Evolutionary conservation across 495 filamentous ascomycete species (phyloP), one percentile per base, ranked within the genome.

Genomic region (Aspergillus saccharolyticus): DNA sequence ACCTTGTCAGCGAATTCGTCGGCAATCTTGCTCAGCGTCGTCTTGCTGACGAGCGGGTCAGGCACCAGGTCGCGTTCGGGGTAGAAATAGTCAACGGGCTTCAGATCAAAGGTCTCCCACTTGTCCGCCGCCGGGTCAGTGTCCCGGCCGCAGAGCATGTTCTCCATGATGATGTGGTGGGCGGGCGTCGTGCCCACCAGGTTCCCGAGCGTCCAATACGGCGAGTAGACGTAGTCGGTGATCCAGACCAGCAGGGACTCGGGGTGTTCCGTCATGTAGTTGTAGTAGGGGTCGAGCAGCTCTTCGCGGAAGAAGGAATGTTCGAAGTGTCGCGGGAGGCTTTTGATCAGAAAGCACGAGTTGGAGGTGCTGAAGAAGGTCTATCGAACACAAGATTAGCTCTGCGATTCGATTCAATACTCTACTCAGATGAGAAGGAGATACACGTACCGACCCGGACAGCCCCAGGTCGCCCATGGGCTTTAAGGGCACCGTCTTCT

Each of bases 141-240:
- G 1, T 69, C 70, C 52, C 78, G 68, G 4, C 83, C 85, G 63
- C 81, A 81, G 44, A 88, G 70, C 51, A 85, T 74, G 65, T 89
- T 88, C 47, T 89, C 86, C 86, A 89, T 89, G 60, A 89, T 75
- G 59, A 89, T 83, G 65, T 89, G 85, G 60, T 87, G 83, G 0
- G 80, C 79, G 0, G 86, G 85, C 0, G 82, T 78, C 4, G 75
- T 69, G 1, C 81, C 73, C 5, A 86, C 57, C 0, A 83, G 44
- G 15, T 74, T 74, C 0, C 86, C 86, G 4, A 89, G 53, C 0
- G 82, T 80, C 9, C 61, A 22, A 14, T 77, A 76, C 0, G 80
- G 77, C 0, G 78, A 74, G 22, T 80, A 75, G 8, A 89, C 72
- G 43, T 88, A 81, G 63, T 88, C 83, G 50, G 83, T 88, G 57